Evolutionary conservation across 1,139 yeast genomes (phyloP).

Genomic region (Suhomyces taliae): DNA sequence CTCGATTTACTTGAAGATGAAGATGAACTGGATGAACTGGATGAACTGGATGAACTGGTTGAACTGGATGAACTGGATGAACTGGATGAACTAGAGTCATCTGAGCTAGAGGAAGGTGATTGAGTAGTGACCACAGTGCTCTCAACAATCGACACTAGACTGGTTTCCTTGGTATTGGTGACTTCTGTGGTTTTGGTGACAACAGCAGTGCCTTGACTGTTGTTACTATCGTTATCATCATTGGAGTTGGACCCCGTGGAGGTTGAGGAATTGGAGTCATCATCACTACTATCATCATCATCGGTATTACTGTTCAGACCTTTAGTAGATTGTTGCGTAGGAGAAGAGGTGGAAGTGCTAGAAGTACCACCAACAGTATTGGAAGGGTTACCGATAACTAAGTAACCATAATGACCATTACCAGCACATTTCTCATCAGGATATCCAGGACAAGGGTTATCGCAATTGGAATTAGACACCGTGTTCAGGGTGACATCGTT

Average conservation of each 20-base stretch:
- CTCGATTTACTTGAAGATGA: no score
- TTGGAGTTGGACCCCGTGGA: background rate
- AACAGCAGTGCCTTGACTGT: background rate
- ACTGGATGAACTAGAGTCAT: slow-evolving; percentile 20
- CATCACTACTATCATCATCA: background rate
- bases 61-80: background rate
- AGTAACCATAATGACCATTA: slow-evolving; percentile 35
- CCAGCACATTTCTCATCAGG: slow-evolving; percentile 36
- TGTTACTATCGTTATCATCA: background rate
- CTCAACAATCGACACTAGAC: slow-evolving; percentile 5
- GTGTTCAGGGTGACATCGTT: slow-evolving; percentile 48
- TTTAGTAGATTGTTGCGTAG: slow-evolving; percentile 9
- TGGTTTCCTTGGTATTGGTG: slow-evolving; percentile 6
- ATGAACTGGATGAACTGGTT: slow-evolving; percentile 19
- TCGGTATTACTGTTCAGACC: no score
- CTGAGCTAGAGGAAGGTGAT: slow-evolving; percentile 15
- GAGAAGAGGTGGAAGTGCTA: slow-evolving; percentile 11
- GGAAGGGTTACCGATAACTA: slow-evolving; percentile 25
- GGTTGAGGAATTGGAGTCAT: slow-evolving; percentile 2
- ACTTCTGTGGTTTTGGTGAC: slow-evolving; percentile 9
- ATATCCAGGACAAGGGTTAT: slow-evolving; percentile 52
- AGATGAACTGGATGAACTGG: slow-evolving; percentile 17
- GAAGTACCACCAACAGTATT: slow-evolving; percentile 12
- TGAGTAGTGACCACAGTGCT: slow-evolving; percentile 4
- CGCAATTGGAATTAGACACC: slow-evolving; percentile 38